These are phyloP conservation scores for Domatiomyces globalis DNA, from an alignment of 2,329 filamentous ascomycete genomes.

Conservation along the genomic window DNA sequence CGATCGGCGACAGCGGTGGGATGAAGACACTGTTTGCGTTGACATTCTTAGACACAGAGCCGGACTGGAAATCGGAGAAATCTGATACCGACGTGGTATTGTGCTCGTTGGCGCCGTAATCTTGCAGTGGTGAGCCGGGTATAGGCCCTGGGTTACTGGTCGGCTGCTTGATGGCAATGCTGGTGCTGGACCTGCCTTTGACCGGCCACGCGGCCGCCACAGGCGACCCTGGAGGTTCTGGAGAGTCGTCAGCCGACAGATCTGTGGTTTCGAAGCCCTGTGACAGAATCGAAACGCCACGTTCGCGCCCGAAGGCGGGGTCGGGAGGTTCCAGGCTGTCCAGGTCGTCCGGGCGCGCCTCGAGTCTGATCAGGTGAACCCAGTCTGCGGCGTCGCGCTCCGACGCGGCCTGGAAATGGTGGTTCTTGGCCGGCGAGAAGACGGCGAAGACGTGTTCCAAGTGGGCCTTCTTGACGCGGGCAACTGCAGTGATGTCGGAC, in stretches of 20 bases:
- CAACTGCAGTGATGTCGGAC: slow-evolving; percentile 80
- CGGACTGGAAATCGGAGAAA: slow-evolving; percentile 51
- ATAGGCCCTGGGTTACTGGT: background rate
- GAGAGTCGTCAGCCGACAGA: slow-evolving; percentile 26
- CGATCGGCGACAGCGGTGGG: slow-evolving; percentile 21
- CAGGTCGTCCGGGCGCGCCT: slow-evolving; percentile 75
- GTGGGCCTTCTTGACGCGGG: slow-evolving; percentile 75
- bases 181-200: slow-evolving; percentile 17
- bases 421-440: slow-evolving; percentile 83
- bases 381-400: slow-evolving; percentile 68
- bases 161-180: background rate
- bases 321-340: slow-evolving; percentile 55
- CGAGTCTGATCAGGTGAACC: slow-evolving; percentile 65
- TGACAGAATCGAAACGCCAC: slow-evolving; percentile 20
- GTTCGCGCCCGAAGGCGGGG: slow-evolving; percentile 12
- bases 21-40: slow-evolving; percentile 16
- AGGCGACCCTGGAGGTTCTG: slow-evolving; percentile 23
- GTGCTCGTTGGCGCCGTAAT: slow-evolving; percentile 50
- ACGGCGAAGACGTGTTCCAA: slow-evolving; percentile 79
- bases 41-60: slow-evolving; percentile 15
- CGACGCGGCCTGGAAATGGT: slow-evolving; percentile 66
- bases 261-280: slow-evolving; percentile 27
- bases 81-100: slow-evolving; percentile 66
- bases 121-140: slow-evolving; percentile 27
- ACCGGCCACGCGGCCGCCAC: background rate